Evolutionary conservation across 768 basidiomycete species (phyloP).

Genomic region (Lenzites betulinus): DNA sequence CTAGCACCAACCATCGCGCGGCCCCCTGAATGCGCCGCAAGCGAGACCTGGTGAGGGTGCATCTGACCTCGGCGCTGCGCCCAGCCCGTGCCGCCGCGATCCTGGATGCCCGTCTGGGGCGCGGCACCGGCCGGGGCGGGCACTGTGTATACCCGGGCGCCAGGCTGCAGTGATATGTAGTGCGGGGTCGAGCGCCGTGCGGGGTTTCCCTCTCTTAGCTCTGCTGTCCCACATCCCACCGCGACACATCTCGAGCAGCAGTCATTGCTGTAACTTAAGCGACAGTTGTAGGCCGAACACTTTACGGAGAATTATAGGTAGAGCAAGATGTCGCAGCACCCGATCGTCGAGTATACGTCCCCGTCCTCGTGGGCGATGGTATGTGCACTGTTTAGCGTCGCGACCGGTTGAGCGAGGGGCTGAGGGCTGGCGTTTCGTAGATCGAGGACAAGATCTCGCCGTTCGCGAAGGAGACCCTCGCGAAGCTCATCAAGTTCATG

Average conservation of each 20-base stretch:
- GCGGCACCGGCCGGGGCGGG: constrained; percentile 7
- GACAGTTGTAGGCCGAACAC: no score
- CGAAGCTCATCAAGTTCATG: constrained; percentile 82
- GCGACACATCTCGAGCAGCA: background rate
- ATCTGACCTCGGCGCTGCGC: constrained; percentile 14
- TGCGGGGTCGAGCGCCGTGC: constrained; percentile 7
- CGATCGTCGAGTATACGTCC: constrained; percentile 76
- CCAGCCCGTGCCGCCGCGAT: constrained; percentile 7
- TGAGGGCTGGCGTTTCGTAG: constrained; percentile 39
- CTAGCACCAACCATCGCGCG: no score
- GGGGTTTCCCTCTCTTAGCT: background rate
- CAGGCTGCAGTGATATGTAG: background rate
- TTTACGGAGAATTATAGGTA: no score
- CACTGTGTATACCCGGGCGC: constrained; percentile 13
- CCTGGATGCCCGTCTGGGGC: constrained; percentile 7
- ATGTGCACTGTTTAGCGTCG: constrained; percentile 25
- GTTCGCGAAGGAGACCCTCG: constrained; percentile 83
- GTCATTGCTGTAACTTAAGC: no score
- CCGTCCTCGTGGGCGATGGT: constrained; percentile 89
- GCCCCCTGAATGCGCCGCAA: background rate
- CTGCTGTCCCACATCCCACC: background rate
- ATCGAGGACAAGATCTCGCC: constrained; percentile 92
- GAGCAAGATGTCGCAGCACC: constrained; percentile 57
- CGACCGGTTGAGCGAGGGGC: background rate
- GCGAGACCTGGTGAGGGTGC: background rate